These are phyloP conservation scores for Cordyceps fumosorosea DNA, from an alignment of 2,329 filamentous ascomycete genomes.

Conservation along the genomic window DNA sequence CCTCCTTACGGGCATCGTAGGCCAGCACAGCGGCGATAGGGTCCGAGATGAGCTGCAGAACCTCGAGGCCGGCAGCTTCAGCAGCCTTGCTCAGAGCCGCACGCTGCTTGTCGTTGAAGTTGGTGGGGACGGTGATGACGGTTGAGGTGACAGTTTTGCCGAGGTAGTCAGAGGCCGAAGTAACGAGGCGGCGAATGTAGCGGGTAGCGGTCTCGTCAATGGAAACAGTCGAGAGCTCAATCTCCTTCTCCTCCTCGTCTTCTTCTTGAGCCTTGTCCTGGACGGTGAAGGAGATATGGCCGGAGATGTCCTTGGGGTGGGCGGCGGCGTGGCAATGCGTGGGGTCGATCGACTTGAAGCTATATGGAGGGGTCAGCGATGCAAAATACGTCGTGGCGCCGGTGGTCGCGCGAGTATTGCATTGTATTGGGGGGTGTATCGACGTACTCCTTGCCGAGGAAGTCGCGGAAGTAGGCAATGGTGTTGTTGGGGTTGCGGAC, in stretches of 20 bases:
- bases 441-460: conserved; percentile 81
- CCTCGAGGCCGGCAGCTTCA: conserved; percentile 73
- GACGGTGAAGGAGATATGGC: conserved; percentile 72
- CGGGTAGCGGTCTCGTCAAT: conserved; percentile 79
- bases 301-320: conserved; percentile 71
- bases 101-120: conserved; percentile 84
- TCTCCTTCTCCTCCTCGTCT: conserved; percentile 44
- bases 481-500: conserved; percentile 91
- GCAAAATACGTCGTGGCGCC: no score
- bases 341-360: conserved; percentile 92
- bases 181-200: conserved; percentile 73
- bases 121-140: conserved; percentile 88
- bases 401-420: neutral
- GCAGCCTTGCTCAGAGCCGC: conserved; percentile 72
- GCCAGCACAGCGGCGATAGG: conserved; percentile 83
- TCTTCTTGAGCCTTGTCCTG: conserved; percentile 53
- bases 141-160: conserved; percentile 93
- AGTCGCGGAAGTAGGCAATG: conserved; percentile 92
- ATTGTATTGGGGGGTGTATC: neutral
- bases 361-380: conserved; percentile 23
- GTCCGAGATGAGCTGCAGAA: conserved; percentile 89
- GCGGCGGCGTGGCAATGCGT: conserved; percentile 90
- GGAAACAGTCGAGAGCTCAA: conserved; percentile 54
- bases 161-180: conserved; percentile 83
- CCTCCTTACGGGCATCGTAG: conserved; percentile 80